Conservation (phyloP, 768 basidiomycete genomes). For the Pisolithus albus region DNA sequence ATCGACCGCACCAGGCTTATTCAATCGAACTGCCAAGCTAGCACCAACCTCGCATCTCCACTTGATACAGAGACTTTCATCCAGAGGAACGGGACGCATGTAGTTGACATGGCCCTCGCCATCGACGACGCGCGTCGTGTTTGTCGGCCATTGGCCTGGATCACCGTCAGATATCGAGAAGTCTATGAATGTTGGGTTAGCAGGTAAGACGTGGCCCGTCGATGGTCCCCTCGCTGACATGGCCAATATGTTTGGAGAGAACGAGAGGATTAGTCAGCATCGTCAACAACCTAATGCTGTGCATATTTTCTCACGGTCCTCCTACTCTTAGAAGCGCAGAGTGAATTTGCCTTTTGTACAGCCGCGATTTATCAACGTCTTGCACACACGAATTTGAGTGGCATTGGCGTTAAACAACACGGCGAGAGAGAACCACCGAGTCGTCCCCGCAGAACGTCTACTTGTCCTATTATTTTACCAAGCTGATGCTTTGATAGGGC, state of each 20-base stretch:
- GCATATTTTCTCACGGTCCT: too few relatives aligned
- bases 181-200: slow-evolving; percentile 48
- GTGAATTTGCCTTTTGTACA: too few relatives aligned
- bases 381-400: slow-evolving; percentile 34
- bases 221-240: slow-evolving; percentile 18
- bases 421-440: slow-evolving; percentile 39
- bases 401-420: slow-evolving; percentile 64
- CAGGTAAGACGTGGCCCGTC: slow-evolving; percentile 33
- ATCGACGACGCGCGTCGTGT: slow-evolving; percentile 49
- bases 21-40: slow-evolving; percentile 37
- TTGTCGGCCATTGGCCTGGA: slow-evolving; percentile 45
- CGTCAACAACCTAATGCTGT: too few relatives aligned
- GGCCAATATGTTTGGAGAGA: slow-evolving; percentile 4
- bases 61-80: slow-evolving; percentile 45
- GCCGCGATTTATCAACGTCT: slow-evolving; percentile 64
- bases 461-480: slow-evolving; percentile 42
- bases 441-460: slow-evolving; percentile 53
- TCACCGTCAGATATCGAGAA: slow-evolving; percentile 62
- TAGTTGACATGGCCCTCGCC: slow-evolving; percentile 63
- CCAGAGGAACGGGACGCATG: slow-evolving; percentile 48
- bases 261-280: too few relatives aligned
- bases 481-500: slow-evolving; percentile 28
- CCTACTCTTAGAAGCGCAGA: too few relatives aligned
- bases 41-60: slow-evolving; percentile 48
- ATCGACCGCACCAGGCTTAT: slow-evolving; percentile 42